Evolutionary conservation across 1,284 basidiomycete species (phyloP).

Genomic region (Microbotryum saponariae): DNA sequence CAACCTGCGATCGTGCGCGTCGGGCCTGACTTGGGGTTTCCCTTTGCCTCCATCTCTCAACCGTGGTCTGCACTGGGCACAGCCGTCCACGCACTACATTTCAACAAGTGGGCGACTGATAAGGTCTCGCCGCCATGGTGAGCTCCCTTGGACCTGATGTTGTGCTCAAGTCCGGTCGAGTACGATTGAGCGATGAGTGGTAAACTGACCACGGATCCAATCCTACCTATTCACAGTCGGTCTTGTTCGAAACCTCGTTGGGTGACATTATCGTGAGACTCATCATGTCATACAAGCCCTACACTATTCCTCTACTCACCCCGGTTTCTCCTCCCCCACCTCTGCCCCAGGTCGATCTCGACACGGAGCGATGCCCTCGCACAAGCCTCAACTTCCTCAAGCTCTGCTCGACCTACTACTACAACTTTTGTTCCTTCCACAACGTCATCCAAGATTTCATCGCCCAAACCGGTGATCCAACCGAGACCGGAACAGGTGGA

Average conservation of each 20-base stretch:
- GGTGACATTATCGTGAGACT: slow-evolving; percentile 67
- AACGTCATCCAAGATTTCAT: slow-evolving; percentile 97
- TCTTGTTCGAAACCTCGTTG: slow-evolving; percentile 88
- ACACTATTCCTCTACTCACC: no score
- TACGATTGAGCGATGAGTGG: no score
- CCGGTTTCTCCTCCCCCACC: background rate
- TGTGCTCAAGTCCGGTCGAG: no score
- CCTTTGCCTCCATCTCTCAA: no score
- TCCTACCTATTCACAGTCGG: slow-evolving; percentile 51
- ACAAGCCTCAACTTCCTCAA: slow-evolving; percentile 95
- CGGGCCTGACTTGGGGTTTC: no score
- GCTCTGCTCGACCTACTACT: slow-evolving; percentile 92
- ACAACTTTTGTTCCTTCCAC: slow-evolving; percentile 93
- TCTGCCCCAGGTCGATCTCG: slow-evolving; percentile 63
- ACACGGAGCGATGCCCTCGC: slow-evolving; percentile 67
- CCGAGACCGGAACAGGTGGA: slow-evolving; percentile 88
- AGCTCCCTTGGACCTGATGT: no score
- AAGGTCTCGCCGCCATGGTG: no score
- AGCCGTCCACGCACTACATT: no score
- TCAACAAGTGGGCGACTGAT: no score
- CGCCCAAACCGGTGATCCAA: slow-evolving; percentile 88
- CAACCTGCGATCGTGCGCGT: no score
- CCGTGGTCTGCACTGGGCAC: no score
- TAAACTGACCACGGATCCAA: background rate
- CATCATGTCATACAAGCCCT: background rate